Evolutionary conservation across 2,329 filamentous ascomycete species (phyloP).

Genomic region (Cephalotrichum gorgonifer): DNA sequence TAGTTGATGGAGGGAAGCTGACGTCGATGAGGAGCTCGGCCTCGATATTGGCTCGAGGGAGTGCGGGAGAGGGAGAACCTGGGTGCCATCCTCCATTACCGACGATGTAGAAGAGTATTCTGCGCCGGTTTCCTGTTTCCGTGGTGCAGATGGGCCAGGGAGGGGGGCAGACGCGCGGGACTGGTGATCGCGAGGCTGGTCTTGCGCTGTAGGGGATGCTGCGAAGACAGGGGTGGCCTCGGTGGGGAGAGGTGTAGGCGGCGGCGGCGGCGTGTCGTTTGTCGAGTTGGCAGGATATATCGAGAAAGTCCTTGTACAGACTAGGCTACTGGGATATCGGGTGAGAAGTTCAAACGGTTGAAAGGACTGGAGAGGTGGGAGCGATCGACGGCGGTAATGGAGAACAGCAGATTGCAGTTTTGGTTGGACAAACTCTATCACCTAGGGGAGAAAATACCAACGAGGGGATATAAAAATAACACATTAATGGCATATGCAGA

Average conservation of each 20-base stretch:
- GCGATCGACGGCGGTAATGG: neutral
- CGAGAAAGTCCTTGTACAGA: no score
- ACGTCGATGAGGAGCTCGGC: slow-evolving; percentile 37
- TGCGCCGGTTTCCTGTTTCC: neutral
- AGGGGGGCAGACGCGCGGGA: neutral
- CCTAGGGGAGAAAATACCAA: neutral
- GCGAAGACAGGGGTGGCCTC: no score
- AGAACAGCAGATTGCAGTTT: neutral
- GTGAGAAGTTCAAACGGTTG: neutral
- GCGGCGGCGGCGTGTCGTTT: no score
- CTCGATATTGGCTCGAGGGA: slow-evolving; percentile 37
- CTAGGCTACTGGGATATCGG: no score
- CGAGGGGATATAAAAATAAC: neutral
- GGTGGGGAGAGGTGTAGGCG: no score
- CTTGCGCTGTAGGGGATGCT: no score
- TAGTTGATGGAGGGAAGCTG: slow-evolving; percentile 33
- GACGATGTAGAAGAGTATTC: slow-evolving; percentile 3
- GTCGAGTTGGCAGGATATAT: no score
- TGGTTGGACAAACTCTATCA: neutral
- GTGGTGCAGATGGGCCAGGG: neutral
- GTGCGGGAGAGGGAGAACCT: slow-evolving; percentile 26
- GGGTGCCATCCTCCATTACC: slow-evolving; percentile 36
- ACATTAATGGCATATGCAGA: neutral
- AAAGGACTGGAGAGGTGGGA: no score
- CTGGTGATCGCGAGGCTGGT: no score